Evolutionary conservation across 1,139 yeast species (phyloP).

Genomic region (Pneumocystis murina): DNA sequence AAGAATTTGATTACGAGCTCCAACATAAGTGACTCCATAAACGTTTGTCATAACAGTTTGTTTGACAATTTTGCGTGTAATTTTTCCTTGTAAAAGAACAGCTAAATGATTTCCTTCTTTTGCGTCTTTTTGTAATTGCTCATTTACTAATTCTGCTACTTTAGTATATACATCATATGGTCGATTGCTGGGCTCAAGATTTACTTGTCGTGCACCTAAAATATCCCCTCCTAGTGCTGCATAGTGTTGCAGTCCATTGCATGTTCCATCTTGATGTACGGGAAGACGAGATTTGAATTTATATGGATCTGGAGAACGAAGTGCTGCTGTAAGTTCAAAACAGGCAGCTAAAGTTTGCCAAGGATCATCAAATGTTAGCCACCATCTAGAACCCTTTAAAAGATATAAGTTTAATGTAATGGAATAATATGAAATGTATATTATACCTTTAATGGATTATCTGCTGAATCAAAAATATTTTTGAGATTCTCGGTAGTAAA

Average conservation of each 20-base stretch:
- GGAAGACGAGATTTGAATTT: slow-evolving; percentile 68
- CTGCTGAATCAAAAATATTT: slow-evolving; percentile 50
- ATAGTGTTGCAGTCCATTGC: slow-evolving; percentile 93
- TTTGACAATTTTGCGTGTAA: slow-evolving; percentile 78
- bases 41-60: slow-evolving; percentile 98
- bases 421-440: background rate
- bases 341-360: slow-evolving; percentile 90
- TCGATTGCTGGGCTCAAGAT: slow-evolving; percentile 60
- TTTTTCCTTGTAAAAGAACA: slow-evolving; percentile 39
- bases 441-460: slow-evolving; percentile 39
- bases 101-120: slow-evolving; percentile 42
- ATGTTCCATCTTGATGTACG: slow-evolving; percentile 94
- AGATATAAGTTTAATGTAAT: background rate
- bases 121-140: slow-evolving; percentile 43
- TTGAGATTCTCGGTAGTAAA: slow-evolving; percentile 59
- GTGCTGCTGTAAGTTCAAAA: slow-evolving; percentile 62
- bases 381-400: slow-evolving; percentile 41
- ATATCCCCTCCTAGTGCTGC: slow-evolving; percentile 95
- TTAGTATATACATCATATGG: slow-evolving; percentile 86
- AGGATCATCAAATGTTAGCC: slow-evolving; percentile 82
- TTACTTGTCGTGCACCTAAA: slow-evolving; percentile 90
- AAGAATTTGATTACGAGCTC: slow-evolving; percentile 75
- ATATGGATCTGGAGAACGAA: slow-evolving; percentile 56
- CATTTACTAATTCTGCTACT: slow-evolving; percentile 59
- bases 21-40: slow-evolving; percentile 90